Percentiles rank a stretch among this genome's conserved stretches.
These are phyloP conservation scores for Cladophialophora yegresii DNA, from an alignment of 2,329 filamentous ascomycete genomes.

Conservation along the genomic window DNA sequence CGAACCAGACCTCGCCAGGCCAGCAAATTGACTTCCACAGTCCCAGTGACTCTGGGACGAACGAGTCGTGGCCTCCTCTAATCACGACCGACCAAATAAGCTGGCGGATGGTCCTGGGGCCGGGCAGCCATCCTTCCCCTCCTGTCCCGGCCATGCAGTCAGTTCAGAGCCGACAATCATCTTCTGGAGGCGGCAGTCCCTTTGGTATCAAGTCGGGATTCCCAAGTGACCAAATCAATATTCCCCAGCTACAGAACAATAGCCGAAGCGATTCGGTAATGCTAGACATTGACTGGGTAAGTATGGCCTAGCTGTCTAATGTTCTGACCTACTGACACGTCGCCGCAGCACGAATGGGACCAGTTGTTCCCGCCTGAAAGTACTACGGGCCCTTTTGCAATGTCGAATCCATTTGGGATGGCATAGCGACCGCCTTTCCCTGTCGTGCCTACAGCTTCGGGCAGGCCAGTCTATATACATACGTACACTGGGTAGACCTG, in stretches of 20 bases:
- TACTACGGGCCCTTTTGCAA: constrained; percentile 54
- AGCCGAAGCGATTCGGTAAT: constrained; percentile 41
- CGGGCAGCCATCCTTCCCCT: constrained; percentile 6
- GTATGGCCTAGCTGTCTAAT: constrained; percentile 38
- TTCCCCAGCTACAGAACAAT: constrained; percentile 24
- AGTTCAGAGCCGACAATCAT: constrained; percentile 30
- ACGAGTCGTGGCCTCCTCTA: constrained; percentile 33
- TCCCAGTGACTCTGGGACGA: constrained; percentile 33
- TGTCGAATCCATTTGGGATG: constrained; percentile 33
- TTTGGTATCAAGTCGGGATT: constrained; percentile 28
- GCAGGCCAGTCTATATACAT: neutral
- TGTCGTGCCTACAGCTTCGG: neutral
- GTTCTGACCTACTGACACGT: constrained; percentile 5
- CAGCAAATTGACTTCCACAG: constrained; percentile 29
- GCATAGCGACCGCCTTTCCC: neutral
- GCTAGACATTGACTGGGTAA: constrained; percentile 67
- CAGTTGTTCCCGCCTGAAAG: constrained; percentile 46
- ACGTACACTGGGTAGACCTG: too few relatives aligned
- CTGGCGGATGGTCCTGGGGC: constrained; percentile 26
- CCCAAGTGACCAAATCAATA: constrained; percentile 31
- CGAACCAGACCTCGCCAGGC: constrained; percentile 23
- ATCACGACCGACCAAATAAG: constrained; percentile 28
- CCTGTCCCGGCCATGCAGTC: constrained; percentile 16
- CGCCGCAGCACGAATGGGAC: constrained; percentile 42
- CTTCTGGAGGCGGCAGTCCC: constrained; percentile 21